Base-by-base conservation (phyloP, 371 early-diverging fungal species). In the Rhizopus sp. region DNA sequence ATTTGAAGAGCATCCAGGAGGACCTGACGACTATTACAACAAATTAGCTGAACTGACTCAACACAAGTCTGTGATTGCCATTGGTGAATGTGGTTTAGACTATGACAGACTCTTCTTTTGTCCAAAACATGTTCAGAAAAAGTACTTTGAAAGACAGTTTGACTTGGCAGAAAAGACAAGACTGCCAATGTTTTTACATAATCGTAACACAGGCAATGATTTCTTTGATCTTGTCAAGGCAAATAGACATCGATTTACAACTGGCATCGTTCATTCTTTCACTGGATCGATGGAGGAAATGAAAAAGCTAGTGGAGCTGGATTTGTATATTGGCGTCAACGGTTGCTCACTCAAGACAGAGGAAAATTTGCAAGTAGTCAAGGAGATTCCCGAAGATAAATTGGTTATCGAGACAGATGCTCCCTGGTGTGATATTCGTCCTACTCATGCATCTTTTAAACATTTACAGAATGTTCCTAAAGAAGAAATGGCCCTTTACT, bases 371-470 rank as follows among this genome's bases (percentile, higher is more conserved):
- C 80, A 88, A 3, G 90, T 92, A 0, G 88, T 92, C 5, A 83
- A 81, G 54, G 68, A 68, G n/a, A 86, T 99, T 23, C 98, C 99
- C 9, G 57, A 86, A 37, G 90, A 96, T 31, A 72, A 78, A 34
- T 61, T 99, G 13, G 83, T 99, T 86, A 59, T 99, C 48, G 99
- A 98, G 74, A 98, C 99, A 66, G 96, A 96, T 80, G 92, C 90
- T 6, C 97, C 97, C 8, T 96, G 93, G 88, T 99, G 99, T 70
- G 94, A 93, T 54, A 92, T 97, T 59, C 80, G 93, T 42, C 89
- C 91, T 6, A 93, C 93, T 0, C 96, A 96, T 65, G 92, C 93
- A 4, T 89, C 93, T 3, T 80, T 72, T 66, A 70, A 80, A 50
- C 82, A 87, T 57, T 61, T 91, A 37, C 60, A 59, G 5, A 66